Base-by-base conservation (phyloP, 2,329 filamentous ascomycete genomes). In the Cytospora leucostoma region DNA sequence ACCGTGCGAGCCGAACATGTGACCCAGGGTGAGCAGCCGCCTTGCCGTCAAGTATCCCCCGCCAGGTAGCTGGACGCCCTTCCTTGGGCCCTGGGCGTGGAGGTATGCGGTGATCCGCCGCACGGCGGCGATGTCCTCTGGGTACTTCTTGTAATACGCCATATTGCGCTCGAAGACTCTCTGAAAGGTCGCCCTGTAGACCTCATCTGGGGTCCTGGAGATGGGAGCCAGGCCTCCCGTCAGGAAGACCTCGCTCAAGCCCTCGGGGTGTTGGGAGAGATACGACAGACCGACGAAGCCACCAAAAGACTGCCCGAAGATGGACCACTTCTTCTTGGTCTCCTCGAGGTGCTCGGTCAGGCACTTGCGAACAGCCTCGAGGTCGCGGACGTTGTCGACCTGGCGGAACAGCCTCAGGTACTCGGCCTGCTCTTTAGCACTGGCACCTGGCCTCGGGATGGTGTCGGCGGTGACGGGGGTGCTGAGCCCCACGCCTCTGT, bases 231-330 rank as follows among this genome's bases (percentile, higher is more conserved):
- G 80, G 0, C 94, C 94, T 44, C 94, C 94, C 12, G 90, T 91
- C 38, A 93, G 81, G 73, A 96, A 98, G 32, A 87, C 86, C 77
- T 98, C 94, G 35, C 87, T 86, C 32, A 98, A 76, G 1, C 90
- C 90, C 62, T 92, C 84, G 0, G 92, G 91, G 69, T 85, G 88
- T 73, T 91, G 87, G 2, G 90, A 95, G 17, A 98, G 83, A 74
- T 97, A 98, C 8, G 90, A 94, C 38, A 92, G 80, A 55, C 82
- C 84, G 71, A 93, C 91, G 75, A 97, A 97, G 1, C 94, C 94
- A 47, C 94, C 94, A 74, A 96, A 98, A 17, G 89, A 93, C 77
- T 97, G 94, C 10, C 94, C 94, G 66, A 96, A 89, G 35, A 95
- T 84, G 63, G 88, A 90, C 94, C 93, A 97, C 73, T 88, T 88